A percentile compares a stretch with the other conserved stretches of the same genome.
phyloP scores from a whole-genome alignment of 768 basidiomycete genomes.

The Boletus tomentosulus region DNA sequence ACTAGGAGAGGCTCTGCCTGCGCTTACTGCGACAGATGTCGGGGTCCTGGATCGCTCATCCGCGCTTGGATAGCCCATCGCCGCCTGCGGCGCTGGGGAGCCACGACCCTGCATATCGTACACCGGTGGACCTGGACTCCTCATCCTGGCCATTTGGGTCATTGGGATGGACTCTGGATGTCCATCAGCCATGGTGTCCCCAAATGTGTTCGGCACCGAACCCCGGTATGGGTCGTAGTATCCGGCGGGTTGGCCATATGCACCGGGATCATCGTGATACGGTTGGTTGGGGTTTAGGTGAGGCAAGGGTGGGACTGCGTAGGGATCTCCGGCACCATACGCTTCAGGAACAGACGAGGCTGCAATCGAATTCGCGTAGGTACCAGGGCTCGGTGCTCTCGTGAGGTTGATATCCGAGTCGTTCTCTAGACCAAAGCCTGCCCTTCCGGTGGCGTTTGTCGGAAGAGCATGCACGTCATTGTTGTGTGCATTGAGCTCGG shows the following conservation, averaged over 20 bases:
- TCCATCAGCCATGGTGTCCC: constrained; percentile 33
- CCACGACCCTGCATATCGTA: constrained; percentile 36
- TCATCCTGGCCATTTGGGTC: constrained; percentile 53
- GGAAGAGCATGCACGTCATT: constrained; percentile 60
- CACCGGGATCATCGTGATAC: constrained; percentile 67
- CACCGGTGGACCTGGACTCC: constrained; percentile 41
- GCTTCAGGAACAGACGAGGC: constrained; percentile 38
- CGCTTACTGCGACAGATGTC: constrained; percentile 20
- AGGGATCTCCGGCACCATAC: constrained; percentile 53
- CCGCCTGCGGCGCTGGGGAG: constrained; percentile 43
- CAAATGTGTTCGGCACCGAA: constrained; percentile 64
- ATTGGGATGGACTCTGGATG: constrained; percentile 67
- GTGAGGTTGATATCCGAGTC: constrained; percentile 55
- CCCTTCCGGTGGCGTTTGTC: constrained; percentile 61
- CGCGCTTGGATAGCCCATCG: constrained; percentile 30
- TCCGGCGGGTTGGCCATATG: constrained; percentile 33
- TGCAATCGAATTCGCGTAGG: constrained; percentile 43
- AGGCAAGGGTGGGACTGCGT: constrained; percentile 79
- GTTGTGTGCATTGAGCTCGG: constrained; percentile 72
- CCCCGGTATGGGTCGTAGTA: constrained; percentile 84
- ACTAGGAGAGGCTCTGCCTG: constrained; percentile 41
- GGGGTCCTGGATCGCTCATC: constrained; percentile 32
- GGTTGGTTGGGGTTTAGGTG: constrained; percentile 76
- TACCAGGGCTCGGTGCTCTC: constrained; percentile 43
- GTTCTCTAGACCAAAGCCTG: constrained; percentile 62